Evolutionary conservation across 2,329 filamentous ascomycete genomes (phyloP), one percentile per base, ranked within the genome.

Genomic region (Orbilia oligospora): DNA sequence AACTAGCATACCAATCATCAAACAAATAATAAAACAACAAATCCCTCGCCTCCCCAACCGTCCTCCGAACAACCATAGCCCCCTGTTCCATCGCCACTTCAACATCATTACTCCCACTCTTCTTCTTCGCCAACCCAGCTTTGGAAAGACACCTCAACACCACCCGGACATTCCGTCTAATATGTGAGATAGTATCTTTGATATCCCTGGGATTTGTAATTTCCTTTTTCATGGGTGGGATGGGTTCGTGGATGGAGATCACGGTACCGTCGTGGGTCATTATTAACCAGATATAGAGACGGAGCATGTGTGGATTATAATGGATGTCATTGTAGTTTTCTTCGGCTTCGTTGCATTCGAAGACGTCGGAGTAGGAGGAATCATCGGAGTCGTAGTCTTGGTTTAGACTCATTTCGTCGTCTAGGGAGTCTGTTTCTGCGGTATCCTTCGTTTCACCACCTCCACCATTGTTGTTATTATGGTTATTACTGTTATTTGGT

Each of bases 1-100:
- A 91, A 65, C 87, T 90, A 10, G 89, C 89, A 64, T 88, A 87
- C 89, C 89, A 91, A 82, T 91, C 90, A 82, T 91, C 90, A 81
- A 91, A 91, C 1, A 91, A 86, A 82, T 91, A 91, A 81, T 90
- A 91, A 82, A 91, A 90, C 1, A 91, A 84, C n/a, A 91, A 81
- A 36, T 89, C 89, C 0, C 89, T 87, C 0, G 87, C 87, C 79
- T 91, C 89, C 6, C 80, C 79, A 36, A 81, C 73, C 51, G 56
- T 85, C 84, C 70, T 75, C 82, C 76, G 83, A 81, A 44, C 84
- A 81, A 22, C 82, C 81, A 56, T 82, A 79, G 55, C 81, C 63
- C 72, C 83, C 81, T 49, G 81, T 82, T 67, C 87, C 84, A 75
- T 85, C 82, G 49, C 86, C 84, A 78, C 66, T 33, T 65, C 81